A percentile compares a stretch with the other conserved stretches of the same genome.
phyloP scores from a whole-genome alignment of 2,329 filamentous ascomycete species.

The Pseudocercospora crystallina region DNA sequence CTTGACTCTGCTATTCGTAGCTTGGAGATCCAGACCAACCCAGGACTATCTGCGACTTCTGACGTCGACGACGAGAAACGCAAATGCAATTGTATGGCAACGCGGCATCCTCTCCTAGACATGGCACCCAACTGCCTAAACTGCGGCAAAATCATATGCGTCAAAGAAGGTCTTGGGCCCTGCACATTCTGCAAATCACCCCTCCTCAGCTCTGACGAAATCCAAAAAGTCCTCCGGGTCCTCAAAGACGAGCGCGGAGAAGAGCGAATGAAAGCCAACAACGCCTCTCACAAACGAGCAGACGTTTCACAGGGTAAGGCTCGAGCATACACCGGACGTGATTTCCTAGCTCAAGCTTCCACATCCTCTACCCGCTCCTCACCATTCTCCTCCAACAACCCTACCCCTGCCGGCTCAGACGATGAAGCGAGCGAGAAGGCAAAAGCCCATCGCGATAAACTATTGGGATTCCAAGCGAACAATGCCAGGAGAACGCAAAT shows the following conservation, averaged over 20 bases:
- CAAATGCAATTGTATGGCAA: constrained; percentile 84
- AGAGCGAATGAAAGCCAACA: constrained; percentile 81
- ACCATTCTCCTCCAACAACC: constrained; percentile 34
- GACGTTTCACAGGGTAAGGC: constrained; percentile 56
- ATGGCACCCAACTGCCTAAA: constrained; percentile 89
- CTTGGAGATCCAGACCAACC: constrained; percentile 90
- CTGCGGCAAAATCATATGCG: constrained; percentile 93
- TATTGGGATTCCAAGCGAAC: constrained; percentile 79
- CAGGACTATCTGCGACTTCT: constrained; percentile 53
- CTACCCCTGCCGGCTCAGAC: constrained; percentile 32
- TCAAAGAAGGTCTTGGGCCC: constrained; percentile 88
- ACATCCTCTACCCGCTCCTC: constrained; percentile 36
- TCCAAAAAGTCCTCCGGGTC: constrained; percentile 81
- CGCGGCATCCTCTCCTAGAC: constrained; percentile 81
- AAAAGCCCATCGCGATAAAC: constrained; percentile 74
- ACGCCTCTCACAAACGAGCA: constrained; percentile 64
- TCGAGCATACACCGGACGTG: constrained; percentile 37
- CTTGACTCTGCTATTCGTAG: constrained; percentile 77
- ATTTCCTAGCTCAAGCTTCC: constrained; percentile 36
- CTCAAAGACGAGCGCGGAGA: constrained; percentile 81
- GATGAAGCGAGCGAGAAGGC: constrained; percentile 65
- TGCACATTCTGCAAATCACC: constrained; percentile 86
- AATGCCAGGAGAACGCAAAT: constrained; percentile 82
- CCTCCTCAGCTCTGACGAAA: constrained; percentile 69
- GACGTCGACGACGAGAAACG: constrained; percentile 57